Evolutionary conservation across 495 filamentous ascomycete species (phyloP), one percentile per base, ranked within the genome.

Genomic region (Beverwykella pulmonaria): DNA sequence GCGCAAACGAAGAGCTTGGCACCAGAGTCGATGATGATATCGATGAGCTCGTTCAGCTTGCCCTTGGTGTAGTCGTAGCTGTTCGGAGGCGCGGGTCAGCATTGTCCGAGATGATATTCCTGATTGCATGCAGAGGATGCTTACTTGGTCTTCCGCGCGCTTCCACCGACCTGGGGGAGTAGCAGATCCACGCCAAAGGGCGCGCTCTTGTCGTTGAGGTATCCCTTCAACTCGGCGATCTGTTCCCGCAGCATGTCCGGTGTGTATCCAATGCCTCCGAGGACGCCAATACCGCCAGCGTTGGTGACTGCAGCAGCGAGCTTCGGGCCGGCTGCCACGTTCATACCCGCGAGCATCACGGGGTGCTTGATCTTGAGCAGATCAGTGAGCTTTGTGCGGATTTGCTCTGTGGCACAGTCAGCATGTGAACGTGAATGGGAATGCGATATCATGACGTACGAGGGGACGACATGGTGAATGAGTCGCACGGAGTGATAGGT

Each of bases 41-140:
- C 88, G 76, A 96, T 80, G 47, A 98, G 85, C 74, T 95, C 88
- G 77, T 92, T 82, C 55, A 98, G 90, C 82, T 98, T 98, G 75
- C 94, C 94, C 82, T 98, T 97, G 74, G 94, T 98, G 83, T 98
- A 98, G 80, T 98, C 94, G 80, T 98, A 96, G 86, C 94, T 69
- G 46, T 54, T 67, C 53, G 59, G 41, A 56, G 50, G 46, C 14
- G 4, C 14, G 15, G 14, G 23, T 70, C 34, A 73, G 65, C 19
- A 7, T 50, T 50, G 48, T 50, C 29, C 26, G 9, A 29, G 9
- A 19, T 53, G 52, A 55, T 12, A n/a, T 10, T 2, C 17, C 25
- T 2, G 36, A 46, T 34, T 4, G 8, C 27, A 12, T 36, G 34
- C 47, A 57, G 41, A 32, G 27, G 7, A 53, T 54, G 44, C 86